A percentile compares a stretch with the other conserved stretches of the same genome.
Conservation (phyloP, 345 rosid genomes). For the Linum trigynum region DNA sequence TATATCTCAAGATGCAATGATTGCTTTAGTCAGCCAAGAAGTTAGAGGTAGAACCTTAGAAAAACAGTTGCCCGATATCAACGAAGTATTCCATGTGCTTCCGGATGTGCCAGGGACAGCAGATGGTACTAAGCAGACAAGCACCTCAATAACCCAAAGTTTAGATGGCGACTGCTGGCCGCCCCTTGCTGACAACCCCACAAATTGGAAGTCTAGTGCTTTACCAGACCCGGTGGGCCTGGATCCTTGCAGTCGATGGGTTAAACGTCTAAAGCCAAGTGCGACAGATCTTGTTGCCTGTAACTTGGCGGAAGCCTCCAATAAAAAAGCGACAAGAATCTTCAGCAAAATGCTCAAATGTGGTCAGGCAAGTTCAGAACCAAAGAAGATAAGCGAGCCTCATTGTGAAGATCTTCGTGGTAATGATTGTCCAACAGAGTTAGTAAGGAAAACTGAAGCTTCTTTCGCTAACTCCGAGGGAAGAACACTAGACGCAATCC, state of each 20-base stretch:
- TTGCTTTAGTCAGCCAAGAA: constrained; percentile 23
- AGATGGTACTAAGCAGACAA: constrained; percentile 36
- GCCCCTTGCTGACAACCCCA: constrained; percentile 24
- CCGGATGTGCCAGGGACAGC: constrained; percentile 23
- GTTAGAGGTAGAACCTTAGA: constrained; percentile 12
- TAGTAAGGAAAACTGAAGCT: not conserved
- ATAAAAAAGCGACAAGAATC: not conserved
- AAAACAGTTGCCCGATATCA: constrained; percentile 40
- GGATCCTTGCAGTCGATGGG: constrained; percentile 47
- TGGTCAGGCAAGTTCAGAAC: not conserved
- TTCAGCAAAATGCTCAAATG: not conserved
- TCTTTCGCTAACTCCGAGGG: not conserved
- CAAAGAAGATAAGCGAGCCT: not conserved
- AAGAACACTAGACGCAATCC: not conserved
- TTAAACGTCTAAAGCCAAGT: constrained; percentile 63
- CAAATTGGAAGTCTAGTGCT: constrained; percentile 29
- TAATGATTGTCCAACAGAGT: not conserved
- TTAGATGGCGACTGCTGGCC: constrained; percentile 49
- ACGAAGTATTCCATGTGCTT: constrained; percentile 33
- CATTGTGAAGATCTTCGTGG: not conserved
- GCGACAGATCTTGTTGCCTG: constrained; percentile 23
- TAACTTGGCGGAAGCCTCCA: constrained; percentile 30
- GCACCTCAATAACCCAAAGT: constrained; percentile 66
- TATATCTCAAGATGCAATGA: constrained; percentile 12
- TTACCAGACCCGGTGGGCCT: constrained; percentile 10